Percentiles rank a stretch among this genome's conserved stretches.
Evolutionary conservation across 495 filamentous ascomycete species (phyloP).

Genomic region (Aspergillus ellipticus): DNA sequence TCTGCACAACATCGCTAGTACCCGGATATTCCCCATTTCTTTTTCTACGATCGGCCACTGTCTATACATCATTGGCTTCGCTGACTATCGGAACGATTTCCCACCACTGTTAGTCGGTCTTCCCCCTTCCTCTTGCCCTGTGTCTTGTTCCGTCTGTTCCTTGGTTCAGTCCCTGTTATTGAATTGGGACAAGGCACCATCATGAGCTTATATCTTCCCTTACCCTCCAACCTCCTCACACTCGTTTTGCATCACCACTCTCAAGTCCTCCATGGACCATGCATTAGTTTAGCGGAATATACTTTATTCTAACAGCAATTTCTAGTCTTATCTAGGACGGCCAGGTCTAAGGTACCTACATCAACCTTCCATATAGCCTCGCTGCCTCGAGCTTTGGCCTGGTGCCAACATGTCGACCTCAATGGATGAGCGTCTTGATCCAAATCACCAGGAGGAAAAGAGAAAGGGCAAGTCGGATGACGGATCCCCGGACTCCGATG

Average conservation of each 20-base stretch:
- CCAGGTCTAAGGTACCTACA: not conserved
- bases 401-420: conserved; percentile 53
- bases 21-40: not conserved
- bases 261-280: too few relatives aligned
- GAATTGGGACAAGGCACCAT: too few relatives aligned
- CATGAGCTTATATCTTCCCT: not conserved
- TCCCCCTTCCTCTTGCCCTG: conserved; percentile 4
- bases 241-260: not conserved
- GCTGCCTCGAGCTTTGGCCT: conserved; percentile 20
- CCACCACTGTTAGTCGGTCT: conserved; percentile 2
- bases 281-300: not conserved
- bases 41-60: not conserved
- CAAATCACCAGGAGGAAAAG: conserved; percentile 22
- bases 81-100: conserved; percentile 6
- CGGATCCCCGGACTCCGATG: conserved; percentile 34
- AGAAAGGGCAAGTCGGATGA: conserved; percentile 21
- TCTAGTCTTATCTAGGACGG: not conserved
- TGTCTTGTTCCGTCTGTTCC: not conserved
- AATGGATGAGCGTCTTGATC: conserved; percentile 35
- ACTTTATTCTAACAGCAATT: not conserved
- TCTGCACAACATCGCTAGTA: not conserved
- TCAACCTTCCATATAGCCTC: not conserved
- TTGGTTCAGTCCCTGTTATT: not conserved
- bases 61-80: not conserved
- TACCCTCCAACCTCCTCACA: not conserved